Evolutionary conservation across 257 asterid species (phyloP).

Genomic region (Asclepias syriaca): DNA sequence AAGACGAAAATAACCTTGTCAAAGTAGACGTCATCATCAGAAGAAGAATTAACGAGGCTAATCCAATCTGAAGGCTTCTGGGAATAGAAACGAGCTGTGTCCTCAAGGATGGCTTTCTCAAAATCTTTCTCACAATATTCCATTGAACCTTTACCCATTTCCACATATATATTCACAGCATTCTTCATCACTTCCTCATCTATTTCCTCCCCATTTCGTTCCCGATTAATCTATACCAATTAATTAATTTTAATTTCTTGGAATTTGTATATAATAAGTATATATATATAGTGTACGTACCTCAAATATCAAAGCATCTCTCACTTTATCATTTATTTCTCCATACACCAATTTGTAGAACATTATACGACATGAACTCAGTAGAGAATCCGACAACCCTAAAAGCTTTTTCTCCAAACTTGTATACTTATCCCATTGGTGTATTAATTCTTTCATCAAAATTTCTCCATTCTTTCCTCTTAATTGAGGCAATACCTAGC

Average conservation of each 20-base stretch:
- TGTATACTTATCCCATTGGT: slow-evolving; percentile 31
- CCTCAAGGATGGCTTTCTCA: slow-evolving; percentile 35
- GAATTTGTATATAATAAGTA: too few relatives aligned
- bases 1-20: slow-evolving; percentile 24
- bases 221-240: slow-evolving; percentile 30
- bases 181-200: slow-evolving; percentile 26
- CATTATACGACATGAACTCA: slow-evolving; percentile 22
- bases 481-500: slow-evolving; percentile 30
- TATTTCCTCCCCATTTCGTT: slow-evolving; percentile 32
- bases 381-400: slow-evolving; percentile 29
- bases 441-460: slow-evolving; percentile 26
- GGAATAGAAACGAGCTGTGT: slow-evolving; percentile 32
- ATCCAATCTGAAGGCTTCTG: slow-evolving; percentile 26
- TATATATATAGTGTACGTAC: too few relatives aligned
- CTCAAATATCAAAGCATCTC: slow-evolving; percentile 34
- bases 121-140: slow-evolving; percentile 29
- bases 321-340: slow-evolving; percentile 36
- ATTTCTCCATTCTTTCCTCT: slow-evolving; percentile 21
- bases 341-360: slow-evolving; percentile 31
- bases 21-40: slow-evolving; percentile 25
- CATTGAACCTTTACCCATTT: slow-evolving; percentile 22
- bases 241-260: too few relatives aligned
- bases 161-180: slow-evolving; percentile 32
- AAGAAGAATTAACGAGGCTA: background rate
- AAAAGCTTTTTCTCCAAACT: slow-evolving; percentile 24